phyloP scores from a whole-genome alignment of 805 yeast genomes.

The Saccharomycopsis fermentans region DNA sequence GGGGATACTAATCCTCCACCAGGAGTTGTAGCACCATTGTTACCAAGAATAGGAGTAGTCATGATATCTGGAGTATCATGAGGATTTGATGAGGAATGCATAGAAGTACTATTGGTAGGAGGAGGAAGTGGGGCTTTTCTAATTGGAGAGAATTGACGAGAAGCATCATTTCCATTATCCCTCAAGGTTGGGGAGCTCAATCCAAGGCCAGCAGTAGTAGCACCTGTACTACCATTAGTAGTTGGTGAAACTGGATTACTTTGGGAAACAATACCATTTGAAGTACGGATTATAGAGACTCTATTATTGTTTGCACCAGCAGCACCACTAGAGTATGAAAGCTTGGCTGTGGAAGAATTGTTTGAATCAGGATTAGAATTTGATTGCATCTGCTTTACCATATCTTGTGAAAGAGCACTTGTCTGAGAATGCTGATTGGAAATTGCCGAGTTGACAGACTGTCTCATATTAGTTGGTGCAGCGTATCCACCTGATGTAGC shows the following conservation, averaged over 20 bases:
- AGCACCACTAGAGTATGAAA: not conserved
- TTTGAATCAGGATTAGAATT: not conserved
- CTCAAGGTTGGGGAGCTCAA: slow-evolving; percentile 9
- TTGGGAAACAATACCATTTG: not conserved
- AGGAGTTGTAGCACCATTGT: not conserved
- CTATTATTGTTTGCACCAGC: not conserved
- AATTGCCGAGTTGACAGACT: not conserved
- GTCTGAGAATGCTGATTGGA: not conserved
- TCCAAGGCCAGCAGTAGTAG: not conserved
- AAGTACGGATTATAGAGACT: not conserved
- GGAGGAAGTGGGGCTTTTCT: slow-evolving; percentile 65
- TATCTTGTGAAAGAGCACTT: not conserved
- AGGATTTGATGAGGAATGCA: not conserved
- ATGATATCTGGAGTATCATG: not conserved
- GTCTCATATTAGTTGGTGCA: not conserved
- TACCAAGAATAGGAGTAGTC: not conserved
- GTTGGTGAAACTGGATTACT: slow-evolving; percentile 1
- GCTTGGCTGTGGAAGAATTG: not conserved
- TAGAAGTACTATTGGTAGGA: not conserved
- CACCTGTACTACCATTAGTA: not conserved
- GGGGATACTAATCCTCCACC: not conserved
- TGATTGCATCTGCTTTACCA: not conserved
- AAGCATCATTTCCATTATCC: slow-evolving; percentile 8
- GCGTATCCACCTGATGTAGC: not conserved
- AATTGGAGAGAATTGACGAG: slow-evolving; percentile 46